Conservation (phyloP, 202 grass and related monocot species). For the Dendrocalamus latiflorus region DNA sequence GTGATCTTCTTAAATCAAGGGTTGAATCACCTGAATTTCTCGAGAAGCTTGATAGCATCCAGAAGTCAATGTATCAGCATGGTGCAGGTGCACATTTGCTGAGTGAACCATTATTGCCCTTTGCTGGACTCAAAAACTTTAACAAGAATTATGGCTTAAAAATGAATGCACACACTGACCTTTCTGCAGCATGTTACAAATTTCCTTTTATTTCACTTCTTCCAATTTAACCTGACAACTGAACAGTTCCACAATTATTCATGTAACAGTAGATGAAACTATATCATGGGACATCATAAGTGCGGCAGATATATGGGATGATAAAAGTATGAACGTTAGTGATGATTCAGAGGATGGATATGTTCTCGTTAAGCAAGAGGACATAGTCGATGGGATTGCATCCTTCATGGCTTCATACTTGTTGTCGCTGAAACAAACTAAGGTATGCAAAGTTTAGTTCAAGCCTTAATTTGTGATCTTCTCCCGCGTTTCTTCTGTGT, state of each 20-base stretch:
- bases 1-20: conserved; percentile 84
- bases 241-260: too few relatives aligned
- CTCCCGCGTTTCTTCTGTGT: neutral
- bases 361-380: conserved; percentile 91
- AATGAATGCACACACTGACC: neutral
- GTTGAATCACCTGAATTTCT: conserved; percentile 94
- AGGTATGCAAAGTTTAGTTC: conserved; percentile 42
- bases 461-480: neutral
- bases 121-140: neutral
- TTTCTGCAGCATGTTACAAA: too few relatives aligned
- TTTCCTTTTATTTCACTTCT: too few relatives aligned
- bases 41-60: conserved; percentile 73
- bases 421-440: conserved; percentile 80
- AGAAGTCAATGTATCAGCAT: conserved; percentile 55
- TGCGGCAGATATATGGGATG: too few relatives aligned
- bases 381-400: conserved; percentile 92
- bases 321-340: conserved; percentile 39
- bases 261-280: too few relatives aligned
- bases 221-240: too few relatives aligned
- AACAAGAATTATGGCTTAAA: neutral
- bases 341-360: conserved; percentile 81
- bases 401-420: conserved; percentile 96
- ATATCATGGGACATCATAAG: too few relatives aligned
- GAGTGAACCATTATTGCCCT: neutral
- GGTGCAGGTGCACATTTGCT: too few relatives aligned